Evolutionary conservation across 768 basidiomycete species (phyloP).

Genomic region (Leccinum fibrillosum): DNA sequence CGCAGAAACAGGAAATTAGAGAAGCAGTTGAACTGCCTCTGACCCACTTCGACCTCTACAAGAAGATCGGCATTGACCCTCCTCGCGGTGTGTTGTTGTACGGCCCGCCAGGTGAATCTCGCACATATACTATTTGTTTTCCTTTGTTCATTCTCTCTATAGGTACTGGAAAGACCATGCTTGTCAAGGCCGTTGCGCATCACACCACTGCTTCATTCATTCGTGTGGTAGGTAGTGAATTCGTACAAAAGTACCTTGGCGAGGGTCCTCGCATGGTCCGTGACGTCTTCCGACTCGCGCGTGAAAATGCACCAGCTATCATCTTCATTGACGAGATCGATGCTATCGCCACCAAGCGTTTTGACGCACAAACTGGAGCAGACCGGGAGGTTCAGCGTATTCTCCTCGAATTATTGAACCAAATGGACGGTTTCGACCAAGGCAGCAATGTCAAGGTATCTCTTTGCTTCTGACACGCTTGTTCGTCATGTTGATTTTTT

Average conservation of each 20-base stretch:
- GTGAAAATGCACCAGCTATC: conserved; percentile 96
- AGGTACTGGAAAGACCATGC: conserved; percentile 99
- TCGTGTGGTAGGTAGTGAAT: conserved; percentile 96
- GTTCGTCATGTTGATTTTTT: not conserved
- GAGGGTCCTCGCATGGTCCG: conserved; percentile 99
- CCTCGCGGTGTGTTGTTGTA: conserved; percentile 95
- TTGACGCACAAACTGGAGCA: conserved; percentile 98
- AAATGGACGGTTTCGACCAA: conserved; percentile 99
- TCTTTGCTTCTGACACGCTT: not conserved
- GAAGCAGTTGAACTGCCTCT: conserved; percentile 97
- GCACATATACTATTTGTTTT: not conserved
- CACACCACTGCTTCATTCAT: conserved; percentile 98
- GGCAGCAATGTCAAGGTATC: conserved; percentile 94
- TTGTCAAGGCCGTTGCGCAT: conserved; percentile 98
- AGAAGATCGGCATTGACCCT: conserved; percentile 99
- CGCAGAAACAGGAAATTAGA: conserved; percentile 97
- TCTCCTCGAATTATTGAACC: conserved; percentile 91
- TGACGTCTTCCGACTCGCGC: conserved; percentile 95
- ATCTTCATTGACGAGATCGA: conserved; percentile 99
- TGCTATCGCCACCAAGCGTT: conserved; percentile 98
- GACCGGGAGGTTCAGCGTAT: conserved; percentile 99
- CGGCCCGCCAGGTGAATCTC: conserved; percentile 82
- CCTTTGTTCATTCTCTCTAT: conserved; percentile 4
- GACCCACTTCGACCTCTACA: conserved; percentile 97
- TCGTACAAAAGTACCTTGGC: conserved; percentile 98